phyloP scores from a whole-genome alignment of 139 green algal species.

The Tetratostichococcus sp. region DNA sequence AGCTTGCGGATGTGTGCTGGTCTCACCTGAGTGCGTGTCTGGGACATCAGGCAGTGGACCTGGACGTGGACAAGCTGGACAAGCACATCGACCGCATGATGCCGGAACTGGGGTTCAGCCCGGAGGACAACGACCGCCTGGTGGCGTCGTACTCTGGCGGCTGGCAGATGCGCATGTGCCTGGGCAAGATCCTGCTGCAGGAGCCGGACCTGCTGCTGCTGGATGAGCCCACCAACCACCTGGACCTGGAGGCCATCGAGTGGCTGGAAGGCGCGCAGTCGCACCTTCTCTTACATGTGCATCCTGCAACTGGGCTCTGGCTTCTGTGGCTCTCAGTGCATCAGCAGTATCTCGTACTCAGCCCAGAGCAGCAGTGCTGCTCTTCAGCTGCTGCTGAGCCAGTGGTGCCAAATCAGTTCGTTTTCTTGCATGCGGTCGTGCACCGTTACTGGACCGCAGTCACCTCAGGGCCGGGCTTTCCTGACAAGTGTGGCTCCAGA shows the following conservation, averaged over 20 bases:
- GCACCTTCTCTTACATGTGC: background rate
- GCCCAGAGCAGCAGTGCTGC: background rate
- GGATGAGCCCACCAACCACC: slow-evolving; percentile 99
- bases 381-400: too few relatives aligned
- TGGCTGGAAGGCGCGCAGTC: slow-evolving; percentile 82
- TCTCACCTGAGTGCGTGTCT: too few relatives aligned
- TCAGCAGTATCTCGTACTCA: too few relatives aligned
- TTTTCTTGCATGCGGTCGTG: too few relatives aligned
- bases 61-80: slow-evolving; percentile 80
- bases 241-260: slow-evolving; percentile 96
- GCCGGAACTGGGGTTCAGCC: slow-evolving; percentile 92
- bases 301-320: too few relatives aligned
- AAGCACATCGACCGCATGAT: slow-evolving; percentile 98
- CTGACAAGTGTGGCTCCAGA: too few relatives aligned
- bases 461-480: too few relatives aligned
- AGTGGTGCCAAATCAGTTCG: too few relatives aligned
- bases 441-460: too few relatives aligned
- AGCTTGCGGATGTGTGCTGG: too few relatives aligned
- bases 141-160: slow-evolving; percentile 67
- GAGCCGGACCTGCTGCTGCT: slow-evolving; percentile 89
- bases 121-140: slow-evolving; percentile 84
- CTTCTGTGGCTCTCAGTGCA: too few relatives aligned
- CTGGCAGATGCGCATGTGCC: slow-evolving; percentile 99
- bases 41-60: slow-evolving; percentile 63
- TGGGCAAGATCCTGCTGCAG: slow-evolving; percentile 97